Evolutionary conservation across 108 stramenopile genomes (phyloP).

Genomic region (Discostella pseudostelligera): DNA sequence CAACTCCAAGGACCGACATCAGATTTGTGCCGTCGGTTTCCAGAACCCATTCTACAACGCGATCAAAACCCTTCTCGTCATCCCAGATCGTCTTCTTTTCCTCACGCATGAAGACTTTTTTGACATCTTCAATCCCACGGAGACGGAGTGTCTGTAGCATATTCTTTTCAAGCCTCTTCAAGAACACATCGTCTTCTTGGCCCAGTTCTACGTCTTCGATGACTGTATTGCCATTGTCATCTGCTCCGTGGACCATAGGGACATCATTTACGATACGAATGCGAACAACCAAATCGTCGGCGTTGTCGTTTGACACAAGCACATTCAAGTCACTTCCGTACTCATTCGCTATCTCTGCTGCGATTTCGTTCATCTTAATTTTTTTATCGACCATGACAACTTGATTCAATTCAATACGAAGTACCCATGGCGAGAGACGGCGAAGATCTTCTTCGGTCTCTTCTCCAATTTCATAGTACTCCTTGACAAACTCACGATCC

Average conservation of each 20-base stretch:
- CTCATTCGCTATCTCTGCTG: constrained; percentile 75
- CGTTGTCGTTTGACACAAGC: constrained; percentile 92
- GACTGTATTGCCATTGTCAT: constrained; percentile 74
- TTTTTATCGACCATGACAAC: constrained; percentile 87
- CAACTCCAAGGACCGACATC: constrained; percentile 89
- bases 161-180: constrained; percentile 92
- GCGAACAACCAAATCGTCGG: constrained; percentile 85
- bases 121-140: constrained; percentile 90
- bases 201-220: constrained; percentile 75
- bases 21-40: constrained; percentile 98
- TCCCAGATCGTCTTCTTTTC: constrained; percentile 86
- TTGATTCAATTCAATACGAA: constrained; percentile 94
- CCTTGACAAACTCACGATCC: constrained; percentile 92
- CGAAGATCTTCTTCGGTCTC: constrained; percentile 84
- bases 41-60: constrained; percentile 89
- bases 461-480: constrained; percentile 88
- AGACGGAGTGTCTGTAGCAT: constrained; percentile 87
- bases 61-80: constrained; percentile 82
- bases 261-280: constrained; percentile 91
- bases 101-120: constrained; percentile 95
- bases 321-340: constrained; percentile 88
- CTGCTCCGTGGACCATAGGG: constrained; percentile 63
- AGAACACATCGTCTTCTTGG: constrained; percentile 90
- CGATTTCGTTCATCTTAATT: constrained; percentile 88
- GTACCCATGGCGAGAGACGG: constrained; percentile 93